Percentiles rank a stretch among this genome's conserved stretches.
phyloP scores from a whole-genome alignment of 2,329 filamentous ascomycete genomes.

The Tolypocladium capitatum region DNA sequence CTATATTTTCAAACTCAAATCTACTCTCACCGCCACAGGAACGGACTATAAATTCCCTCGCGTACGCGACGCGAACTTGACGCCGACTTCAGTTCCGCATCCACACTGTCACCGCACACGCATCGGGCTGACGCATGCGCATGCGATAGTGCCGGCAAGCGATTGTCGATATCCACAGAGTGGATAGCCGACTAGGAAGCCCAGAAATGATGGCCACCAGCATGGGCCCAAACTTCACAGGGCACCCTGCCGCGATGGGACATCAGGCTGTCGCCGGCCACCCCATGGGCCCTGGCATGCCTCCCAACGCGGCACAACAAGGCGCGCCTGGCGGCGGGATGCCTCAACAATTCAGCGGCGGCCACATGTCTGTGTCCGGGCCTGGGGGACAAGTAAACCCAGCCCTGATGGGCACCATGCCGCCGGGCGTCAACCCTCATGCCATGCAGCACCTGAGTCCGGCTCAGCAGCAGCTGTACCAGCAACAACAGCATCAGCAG shows the following conservation, averaged over 20 bases:
- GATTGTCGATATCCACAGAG: constrained; percentile 44
- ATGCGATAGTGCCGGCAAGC: constrained; percentile 32
- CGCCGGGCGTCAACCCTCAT: constrained; percentile 53
- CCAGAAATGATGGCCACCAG: constrained; percentile 54
- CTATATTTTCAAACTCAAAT: no score
- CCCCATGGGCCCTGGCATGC: constrained; percentile 48
- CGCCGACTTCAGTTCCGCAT: not conserved
- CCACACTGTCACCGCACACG: not conserved
- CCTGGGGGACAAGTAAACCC: constrained; percentile 62
- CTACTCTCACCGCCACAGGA: no score
- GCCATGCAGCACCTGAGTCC: constrained; percentile 61
- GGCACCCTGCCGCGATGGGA: constrained; percentile 58
- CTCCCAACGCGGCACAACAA: constrained; percentile 56
- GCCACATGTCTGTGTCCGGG: constrained; percentile 58
- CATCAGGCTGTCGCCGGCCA: constrained; percentile 57
- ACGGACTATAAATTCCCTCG: constrained; percentile 7
- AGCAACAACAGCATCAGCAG: constrained; percentile 37
- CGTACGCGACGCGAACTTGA: constrained; percentile 5
- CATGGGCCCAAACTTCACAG: constrained; percentile 49
- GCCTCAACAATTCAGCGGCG: constrained; percentile 50
- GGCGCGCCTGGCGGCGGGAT: constrained; percentile 52
- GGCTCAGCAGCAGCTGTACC: constrained; percentile 42
- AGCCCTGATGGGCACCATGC: constrained; percentile 66
- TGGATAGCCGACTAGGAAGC: constrained; percentile 37
- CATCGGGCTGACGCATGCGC: constrained; percentile 21